These are phyloP conservation scores for Bryopsis sp. DNA, from an alignment of 139 green algal species.

Conservation along the genomic window DNA sequence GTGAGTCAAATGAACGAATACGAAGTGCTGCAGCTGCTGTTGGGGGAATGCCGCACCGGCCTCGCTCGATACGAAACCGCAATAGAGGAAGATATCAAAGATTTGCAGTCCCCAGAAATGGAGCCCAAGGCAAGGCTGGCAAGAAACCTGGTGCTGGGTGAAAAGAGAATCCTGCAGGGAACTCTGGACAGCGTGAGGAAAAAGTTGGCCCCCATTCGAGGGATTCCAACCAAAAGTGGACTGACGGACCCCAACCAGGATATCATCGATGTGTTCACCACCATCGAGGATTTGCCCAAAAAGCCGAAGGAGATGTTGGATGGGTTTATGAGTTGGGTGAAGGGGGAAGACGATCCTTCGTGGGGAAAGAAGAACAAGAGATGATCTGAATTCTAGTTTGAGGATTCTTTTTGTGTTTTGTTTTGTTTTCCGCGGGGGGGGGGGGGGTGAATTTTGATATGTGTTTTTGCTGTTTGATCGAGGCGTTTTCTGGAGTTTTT, in stretches of 20 bases:
- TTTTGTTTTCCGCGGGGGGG: no score
- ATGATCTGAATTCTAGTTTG: no score
- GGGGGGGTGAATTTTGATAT: no score
- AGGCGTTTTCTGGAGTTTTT: no score
- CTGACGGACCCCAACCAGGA: slow-evolving; percentile 80
- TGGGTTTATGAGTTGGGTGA: slow-evolving; percentile 50
- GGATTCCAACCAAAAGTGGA: slow-evolving; percentile 89
- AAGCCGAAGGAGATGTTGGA: slow-evolving; percentile 51
- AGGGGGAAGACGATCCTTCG: slow-evolving; percentile 45
- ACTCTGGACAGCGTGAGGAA: slow-evolving; percentile 67
- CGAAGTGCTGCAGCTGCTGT: slow-evolving; percentile 88
- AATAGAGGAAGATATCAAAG: slow-evolving; percentile 75
- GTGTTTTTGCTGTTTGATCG: no score
- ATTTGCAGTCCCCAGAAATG: slow-evolving; percentile 44
- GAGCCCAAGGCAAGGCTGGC: slow-evolving; percentile 35
- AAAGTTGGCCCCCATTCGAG: slow-evolving; percentile 85
- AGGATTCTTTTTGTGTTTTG: no score
- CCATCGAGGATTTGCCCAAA: slow-evolving; percentile 65
- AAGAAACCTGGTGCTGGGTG: slow-evolving; percentile 41
- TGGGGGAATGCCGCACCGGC: slow-evolving; percentile 75
- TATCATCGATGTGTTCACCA: slow-evolving; percentile 86
- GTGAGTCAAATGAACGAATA: slow-evolving; percentile 91
- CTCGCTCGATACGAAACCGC: slow-evolving; percentile 47
- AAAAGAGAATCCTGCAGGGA: slow-evolving; percentile 52
- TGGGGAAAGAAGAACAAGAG: slow-evolving; percentile 21